Base-by-base conservation (phyloP, 2,329 filamentous ascomycete species). In the Leptographium radiaticola region DNA sequence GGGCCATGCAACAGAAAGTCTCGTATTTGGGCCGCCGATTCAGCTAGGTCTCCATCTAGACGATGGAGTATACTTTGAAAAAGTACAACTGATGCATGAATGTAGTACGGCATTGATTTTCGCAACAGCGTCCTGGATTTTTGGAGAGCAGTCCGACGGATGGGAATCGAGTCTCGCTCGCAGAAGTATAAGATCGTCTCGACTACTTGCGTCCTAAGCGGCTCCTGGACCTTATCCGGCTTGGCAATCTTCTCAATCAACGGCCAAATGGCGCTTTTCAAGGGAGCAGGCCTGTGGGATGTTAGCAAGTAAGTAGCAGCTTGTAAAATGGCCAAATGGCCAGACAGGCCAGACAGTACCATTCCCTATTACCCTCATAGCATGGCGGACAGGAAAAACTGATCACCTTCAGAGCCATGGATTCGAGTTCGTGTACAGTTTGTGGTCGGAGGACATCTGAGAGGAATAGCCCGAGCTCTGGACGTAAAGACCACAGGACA, bases 51-150 rank as follows among this genome's bases (percentile, higher is more conserved):
- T 7, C 53, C 53, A 10, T 51, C 53, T 4, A 54, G 10, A 11
- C 53, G 53, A 10, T 25, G 8, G 2, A 54, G 48, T 9, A 54
- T 15, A 18, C 53, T 54, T 11, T 46, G 15, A 13, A 54, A 54
- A 12, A 54, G 48, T 2, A 54, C 53, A 16, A 42, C 47, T 5
- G 53, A 54, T 9, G 48, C 53, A 10, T 54, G 53, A 11, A 54
- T 48, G 16, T 54, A 54, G 42, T 54, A 54, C 10, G 53, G 48
- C 53, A 54, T 51, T 15, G 40, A 36, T 16, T 47, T 51, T 1
- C 18, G 33, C 16, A 54, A 25, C 6, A 54, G n/a, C 1, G 25
- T 6, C 34, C 9, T 10, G 15, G 48, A 18, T 20, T 20, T 36
- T n/a, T 34, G 15, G 16, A 54, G 16, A 16, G 53, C 53, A 4